phyloP scores from a whole-genome alignment of 2,329 filamentous ascomycete species.

The Alternaria arborescens region DNA sequence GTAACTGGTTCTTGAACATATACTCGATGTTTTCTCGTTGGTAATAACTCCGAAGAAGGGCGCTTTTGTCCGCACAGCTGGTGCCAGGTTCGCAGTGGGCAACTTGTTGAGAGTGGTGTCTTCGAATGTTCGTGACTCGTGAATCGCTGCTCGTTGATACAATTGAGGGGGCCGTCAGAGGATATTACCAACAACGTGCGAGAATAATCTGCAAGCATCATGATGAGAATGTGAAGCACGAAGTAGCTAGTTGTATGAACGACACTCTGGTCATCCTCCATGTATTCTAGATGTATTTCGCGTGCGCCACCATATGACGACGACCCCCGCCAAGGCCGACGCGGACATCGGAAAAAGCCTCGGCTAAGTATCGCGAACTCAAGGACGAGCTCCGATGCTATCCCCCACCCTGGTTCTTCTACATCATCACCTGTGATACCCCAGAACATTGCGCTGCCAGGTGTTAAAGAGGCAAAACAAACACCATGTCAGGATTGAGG shows the following conservation, averaged over 20 bases:
- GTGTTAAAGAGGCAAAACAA: slow-evolving; percentile 6
- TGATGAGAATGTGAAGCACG: too few species aligned
- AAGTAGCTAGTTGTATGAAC: too few species aligned
- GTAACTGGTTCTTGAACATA: slow-evolving; percentile 18
- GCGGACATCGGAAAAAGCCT: slow-evolving; percentile 16
- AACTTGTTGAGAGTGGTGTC: too few species aligned
- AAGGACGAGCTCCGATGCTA: slow-evolving; percentile 17
- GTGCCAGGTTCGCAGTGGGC: too few species aligned
- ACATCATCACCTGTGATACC: slow-evolving; percentile 9
- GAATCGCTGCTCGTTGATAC: too few species aligned
- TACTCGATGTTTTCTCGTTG: not conserved
- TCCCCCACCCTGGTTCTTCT: slow-evolving; percentile 20
- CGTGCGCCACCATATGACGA: not conserved
- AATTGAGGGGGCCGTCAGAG: too few species aligned
- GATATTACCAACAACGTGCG: too few species aligned
- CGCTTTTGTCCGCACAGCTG: too few species aligned
- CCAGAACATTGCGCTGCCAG: slow-evolving; percentile 2
- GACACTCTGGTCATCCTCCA: too few species aligned
- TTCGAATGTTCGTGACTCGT: too few species aligned
- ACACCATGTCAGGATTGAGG: slow-evolving; percentile 57
- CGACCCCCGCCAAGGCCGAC: slow-evolving; percentile 14
- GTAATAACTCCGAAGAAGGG: too few species aligned
- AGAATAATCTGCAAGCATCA: too few species aligned
- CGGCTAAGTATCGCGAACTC: slow-evolving; percentile 19
- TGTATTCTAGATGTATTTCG: not conserved